Evolutionary conservation across 2,329 filamentous ascomycete species (phyloP), one percentile per base, ranked within the genome.

Genomic region (Cladosporium sphaerospermum): DNA sequence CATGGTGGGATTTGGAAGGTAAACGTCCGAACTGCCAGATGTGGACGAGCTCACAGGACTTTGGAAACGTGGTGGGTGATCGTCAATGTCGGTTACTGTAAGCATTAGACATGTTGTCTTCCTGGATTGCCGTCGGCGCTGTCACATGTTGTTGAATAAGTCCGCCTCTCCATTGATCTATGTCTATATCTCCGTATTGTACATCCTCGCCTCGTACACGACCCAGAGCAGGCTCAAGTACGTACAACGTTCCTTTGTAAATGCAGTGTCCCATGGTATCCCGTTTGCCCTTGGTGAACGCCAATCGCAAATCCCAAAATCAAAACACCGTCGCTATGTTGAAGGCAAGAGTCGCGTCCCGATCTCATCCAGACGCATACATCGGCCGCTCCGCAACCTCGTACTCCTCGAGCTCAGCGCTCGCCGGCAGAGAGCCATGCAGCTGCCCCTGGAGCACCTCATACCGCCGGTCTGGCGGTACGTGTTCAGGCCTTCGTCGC

Each of bases 251-350:
- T 39, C 36, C n/a, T n/a, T 14, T 14, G 36, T 18, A 39, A 14
- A 13, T 14, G 13, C n/a, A 10, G 16, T 8, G 13, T 16, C n/a
- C 36, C n/a, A 39, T 39, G 36, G 36, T 39, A 39, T 39, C 36
- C 36, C 36, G 4, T 5, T 28, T 28, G 23, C 23, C 16, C 11
- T 14, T 39, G 36, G 36, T 39, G 13, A 37, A 51, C 48, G 48
- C 48, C 48, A 13, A 32, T 44, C 19, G 4, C 47, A 7, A 19
- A 16, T 42, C 9, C 28, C 47, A 31, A 31, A 37, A 37, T 43
- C 9, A 16, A 23, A 59, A 59, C 59, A 54, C 59, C 59, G 28
- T 52, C 59, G 59, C 59, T 60, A 57, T 61, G 55, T 53, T 34
- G 33, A 53, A 41, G 18, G 36, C 16, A n/a, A 45, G 31, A 44